phyloP scores from a whole-genome alignment of 2,329 filamentous ascomycete species.

The Neopestalotiopsis rosae region DNA sequence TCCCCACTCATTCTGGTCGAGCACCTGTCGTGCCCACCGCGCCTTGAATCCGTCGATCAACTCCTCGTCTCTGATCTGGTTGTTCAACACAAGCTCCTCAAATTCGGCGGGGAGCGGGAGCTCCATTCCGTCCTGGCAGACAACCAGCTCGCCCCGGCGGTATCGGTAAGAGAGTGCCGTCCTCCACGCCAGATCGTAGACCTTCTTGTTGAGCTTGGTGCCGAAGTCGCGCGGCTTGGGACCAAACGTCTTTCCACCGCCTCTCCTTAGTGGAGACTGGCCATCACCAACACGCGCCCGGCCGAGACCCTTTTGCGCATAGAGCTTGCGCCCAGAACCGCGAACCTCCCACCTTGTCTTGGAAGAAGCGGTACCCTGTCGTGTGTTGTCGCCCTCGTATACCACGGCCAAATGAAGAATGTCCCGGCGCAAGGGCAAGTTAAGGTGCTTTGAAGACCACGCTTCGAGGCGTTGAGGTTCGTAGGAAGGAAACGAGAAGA shows the following conservation, averaged over 20 bases:
- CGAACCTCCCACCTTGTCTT: slow-evolving; percentile 85
- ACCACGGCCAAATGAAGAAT: slow-evolving; percentile 90
- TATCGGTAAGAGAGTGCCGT: slow-evolving; percentile 94
- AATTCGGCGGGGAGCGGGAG: slow-evolving; percentile 63
- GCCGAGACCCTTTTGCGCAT: slow-evolving; percentile 87
- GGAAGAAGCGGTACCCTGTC: slow-evolving; percentile 82
- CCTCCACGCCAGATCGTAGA: slow-evolving; percentile 95
- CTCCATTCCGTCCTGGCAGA: slow-evolving; percentile 80
- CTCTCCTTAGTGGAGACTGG: slow-evolving; percentile 81
- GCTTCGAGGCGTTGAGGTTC: slow-evolving; percentile 80
- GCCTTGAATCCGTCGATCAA: slow-evolving; percentile 63
- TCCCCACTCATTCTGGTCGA: slow-evolving; percentile 75
- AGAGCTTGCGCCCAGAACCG: slow-evolving; percentile 82
- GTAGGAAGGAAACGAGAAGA: slow-evolving; percentile 88
- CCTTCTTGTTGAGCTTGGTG: slow-evolving; percentile 81
- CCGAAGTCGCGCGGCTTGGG: slow-evolving; percentile 91
- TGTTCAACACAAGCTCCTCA: slow-evolving; percentile 40
- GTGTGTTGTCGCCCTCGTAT: slow-evolving; percentile 88
- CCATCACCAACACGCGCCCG: slow-evolving; percentile 78
- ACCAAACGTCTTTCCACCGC: slow-evolving; percentile 89
- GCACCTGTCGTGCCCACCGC: slow-evolving; percentile 69
- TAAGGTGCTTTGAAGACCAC: slow-evolving; percentile 83
- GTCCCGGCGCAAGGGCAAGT: slow-evolving; percentile 86
- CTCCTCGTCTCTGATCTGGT: slow-evolving; percentile 47
- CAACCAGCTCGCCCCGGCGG: slow-evolving; percentile 81